These are phyloP conservation scores for Helicocarpus griseus DNA, from an alignment of 2,329 filamentous ascomycete genomes.

Conservation along the genomic window DNA sequence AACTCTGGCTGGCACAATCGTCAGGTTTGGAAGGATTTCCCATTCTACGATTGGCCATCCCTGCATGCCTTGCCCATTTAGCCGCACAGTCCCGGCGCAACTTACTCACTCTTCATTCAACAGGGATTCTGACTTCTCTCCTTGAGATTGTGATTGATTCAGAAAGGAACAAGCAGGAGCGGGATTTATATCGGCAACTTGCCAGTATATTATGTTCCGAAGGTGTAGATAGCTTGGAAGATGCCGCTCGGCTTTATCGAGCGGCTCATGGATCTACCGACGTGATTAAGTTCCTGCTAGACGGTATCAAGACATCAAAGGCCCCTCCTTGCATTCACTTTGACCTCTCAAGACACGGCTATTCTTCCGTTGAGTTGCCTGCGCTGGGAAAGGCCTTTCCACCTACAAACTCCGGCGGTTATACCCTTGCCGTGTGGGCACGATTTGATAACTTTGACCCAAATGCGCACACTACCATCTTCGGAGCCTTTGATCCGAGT, in stretches of 20 bases:
- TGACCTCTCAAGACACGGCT: constrained; percentile 78
- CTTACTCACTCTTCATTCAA: constrained; percentile 59
- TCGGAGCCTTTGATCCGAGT: constrained; percentile 83
- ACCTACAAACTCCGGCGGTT: constrained; percentile 66
- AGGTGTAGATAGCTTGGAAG: constrained; percentile 70
- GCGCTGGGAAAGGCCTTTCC: constrained; percentile 81
- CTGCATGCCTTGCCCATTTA: constrained; percentile 53
- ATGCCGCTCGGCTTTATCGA: constrained; percentile 68
- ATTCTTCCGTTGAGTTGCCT: constrained; percentile 80
- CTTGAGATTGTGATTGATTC: constrained; percentile 53
- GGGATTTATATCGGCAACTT: constrained; percentile 52
- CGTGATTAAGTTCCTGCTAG: constrained; percentile 60
- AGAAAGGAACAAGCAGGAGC: constrained; percentile 46
- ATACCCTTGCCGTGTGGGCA: constrained; percentile 85
- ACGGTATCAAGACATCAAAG: constrained; percentile 63
- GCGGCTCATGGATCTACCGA: constrained; percentile 42
- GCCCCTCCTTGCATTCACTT: constrained; percentile 85
- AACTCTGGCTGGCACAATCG: constrained; percentile 49
- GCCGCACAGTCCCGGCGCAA: constrained; percentile 58
- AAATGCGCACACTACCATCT: constrained; percentile 82
- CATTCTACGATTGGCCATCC: constrained; percentile 45
- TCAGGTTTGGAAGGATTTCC: constrained; percentile 40
- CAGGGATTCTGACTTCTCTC: constrained; percentile 59
- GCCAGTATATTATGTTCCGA: constrained; percentile 61
- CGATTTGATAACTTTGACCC: constrained; percentile 79